Conservation (phyloP, 2,329 filamentous ascomycete species). For the Colletotrichum costaricense region DNA sequence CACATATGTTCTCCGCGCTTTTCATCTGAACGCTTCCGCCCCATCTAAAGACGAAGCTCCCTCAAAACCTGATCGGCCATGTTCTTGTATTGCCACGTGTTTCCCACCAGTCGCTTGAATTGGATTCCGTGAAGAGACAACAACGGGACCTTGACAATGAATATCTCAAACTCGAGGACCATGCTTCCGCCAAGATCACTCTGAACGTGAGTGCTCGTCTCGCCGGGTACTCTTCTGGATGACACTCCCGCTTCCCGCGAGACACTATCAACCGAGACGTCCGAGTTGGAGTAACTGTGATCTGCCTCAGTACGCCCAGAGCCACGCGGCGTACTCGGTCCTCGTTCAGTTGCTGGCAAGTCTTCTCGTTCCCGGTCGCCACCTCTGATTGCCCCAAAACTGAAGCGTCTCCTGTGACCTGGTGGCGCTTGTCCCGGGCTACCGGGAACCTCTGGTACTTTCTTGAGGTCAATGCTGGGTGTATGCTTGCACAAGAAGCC, state of each 20-base stretch:
- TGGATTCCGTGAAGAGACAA: constrained; percentile 95
- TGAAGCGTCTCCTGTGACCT: constrained; percentile 81
- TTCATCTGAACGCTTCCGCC: not conserved
- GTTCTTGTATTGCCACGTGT: constrained; percentile 98
- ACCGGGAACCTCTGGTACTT: constrained; percentile 71
- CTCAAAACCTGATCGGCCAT: constrained; percentile 96
- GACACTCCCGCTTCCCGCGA: constrained; percentile 62
- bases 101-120: constrained; percentile 95
- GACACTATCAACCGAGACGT: constrained; percentile 83
- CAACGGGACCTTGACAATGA: constrained; percentile 96
- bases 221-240: constrained; percentile 75
- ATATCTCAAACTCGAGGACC: constrained; percentile 91
- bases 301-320: constrained; percentile 65
- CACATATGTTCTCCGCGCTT: not conserved
- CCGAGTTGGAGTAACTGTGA: constrained; percentile 86
- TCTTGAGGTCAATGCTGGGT: constrained; percentile 89
- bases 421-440: constrained; percentile 65
- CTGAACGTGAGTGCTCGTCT: constrained; percentile 92
- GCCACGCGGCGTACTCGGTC: constrained; percentile 54
- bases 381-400: constrained; percentile 76
- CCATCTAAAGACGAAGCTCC: constrained; percentile 78
- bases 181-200: constrained; percentile 88
- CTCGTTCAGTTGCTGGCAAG: constrained; percentile 66
- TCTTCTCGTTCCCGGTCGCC: constrained; percentile 78
- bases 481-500: constrained; percentile 91